A percentile compares a stretch with the other conserved stretches of the same genome.
These are phyloP conservation scores for Novakomyces olei DNA, from an alignment of 805 yeast species.

Conservation along the genomic window DNA sequence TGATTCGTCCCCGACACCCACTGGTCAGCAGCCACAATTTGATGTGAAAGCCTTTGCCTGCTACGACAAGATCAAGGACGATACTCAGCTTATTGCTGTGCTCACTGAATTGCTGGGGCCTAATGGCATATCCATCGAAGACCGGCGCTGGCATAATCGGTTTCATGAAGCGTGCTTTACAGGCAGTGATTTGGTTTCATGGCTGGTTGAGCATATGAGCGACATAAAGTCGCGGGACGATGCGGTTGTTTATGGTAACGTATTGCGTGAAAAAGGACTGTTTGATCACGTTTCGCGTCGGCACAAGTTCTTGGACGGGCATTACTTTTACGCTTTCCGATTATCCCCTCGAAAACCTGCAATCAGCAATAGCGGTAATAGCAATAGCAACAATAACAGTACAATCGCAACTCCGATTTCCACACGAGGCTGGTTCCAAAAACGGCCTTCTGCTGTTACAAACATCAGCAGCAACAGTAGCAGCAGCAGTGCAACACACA, in stretches of 20 bases:
- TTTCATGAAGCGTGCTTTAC: conserved; percentile 54
- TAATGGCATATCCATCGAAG: conserved; percentile 43
- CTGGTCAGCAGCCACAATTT: too few relatives aligned
- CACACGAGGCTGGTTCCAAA: too few relatives aligned
- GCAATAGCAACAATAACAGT: too few relatives aligned
- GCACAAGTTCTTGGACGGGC: conserved; percentile 78
- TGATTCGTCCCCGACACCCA: too few relatives aligned
- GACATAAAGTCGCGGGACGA: conserved; percentile 68
- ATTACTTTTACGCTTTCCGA: conserved; percentile 88
- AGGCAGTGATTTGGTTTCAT: conserved; percentile 67
- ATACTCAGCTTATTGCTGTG: conserved; percentile 29
- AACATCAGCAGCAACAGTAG: too few relatives aligned
- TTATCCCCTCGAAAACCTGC: too few relatives aligned
- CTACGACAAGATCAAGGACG: conserved; percentile 15
- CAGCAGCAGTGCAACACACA: too few relatives aligned
- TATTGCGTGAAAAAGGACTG: conserved; percentile 45
- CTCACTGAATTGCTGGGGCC: conserved; percentile 40
- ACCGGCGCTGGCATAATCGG: conserved; percentile 80
- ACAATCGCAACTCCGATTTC: too few relatives aligned
- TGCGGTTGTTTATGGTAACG: conserved; percentile 62
- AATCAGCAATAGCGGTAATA: too few relatives aligned
- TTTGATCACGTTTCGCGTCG: conserved; percentile 64
- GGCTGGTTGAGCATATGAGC: conserved; percentile 58
- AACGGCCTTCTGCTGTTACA: too few relatives aligned
- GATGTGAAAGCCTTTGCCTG: too few relatives aligned